Percentiles rank a stretch among this genome's conserved stretches.
phyloP scores from a whole-genome alignment of 2,329 filamentous ascomycete species.

The Tolypocladium album region DNA sequence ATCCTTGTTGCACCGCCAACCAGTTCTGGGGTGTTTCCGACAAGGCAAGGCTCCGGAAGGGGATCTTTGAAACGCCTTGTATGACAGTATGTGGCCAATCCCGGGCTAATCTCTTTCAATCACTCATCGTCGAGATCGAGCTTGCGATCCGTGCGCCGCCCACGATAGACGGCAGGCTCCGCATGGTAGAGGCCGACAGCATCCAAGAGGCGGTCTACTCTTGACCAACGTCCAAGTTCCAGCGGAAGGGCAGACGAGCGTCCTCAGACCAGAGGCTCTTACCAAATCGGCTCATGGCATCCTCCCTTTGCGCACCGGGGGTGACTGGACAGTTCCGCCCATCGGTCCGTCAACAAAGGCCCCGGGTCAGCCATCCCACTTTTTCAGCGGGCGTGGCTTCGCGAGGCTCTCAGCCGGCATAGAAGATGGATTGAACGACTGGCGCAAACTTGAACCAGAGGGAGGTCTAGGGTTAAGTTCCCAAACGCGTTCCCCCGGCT shows the following conservation, averaged over 20 bases:
- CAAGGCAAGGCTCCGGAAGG: slow-evolving; percentile 24
- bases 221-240: slow-evolving; percentile 48
- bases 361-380: slow-evolving; percentile 28
- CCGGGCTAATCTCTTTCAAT: slow-evolving; percentile 27
- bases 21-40: slow-evolving; percentile 29
- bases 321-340: slow-evolving; percentile 47
- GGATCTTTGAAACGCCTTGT: slow-evolving; percentile 20
- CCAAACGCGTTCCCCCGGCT: slow-evolving; percentile 54
- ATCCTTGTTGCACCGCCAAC: slow-evolving; percentile 23
- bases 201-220: slow-evolving; percentile 24
- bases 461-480: slow-evolving; percentile 94
- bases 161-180: slow-evolving; percentile 11
- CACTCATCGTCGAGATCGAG: slow-evolving; percentile 5
- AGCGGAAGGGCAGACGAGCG: slow-evolving; percentile 66
- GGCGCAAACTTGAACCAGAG: slow-evolving; percentile 67
- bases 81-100: slow-evolving; percentile 39
- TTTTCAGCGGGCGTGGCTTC: slow-evolving; percentile 38
- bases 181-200: slow-evolving; percentile 12
- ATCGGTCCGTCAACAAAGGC: slow-evolving; percentile 33
- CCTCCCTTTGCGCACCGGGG: slow-evolving; percentile 43
- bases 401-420: slow-evolving; percentile 28
- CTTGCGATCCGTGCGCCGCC: slow-evolving; percentile 8
- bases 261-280: slow-evolving; percentile 61
- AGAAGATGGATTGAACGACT: slow-evolving; percentile 62
- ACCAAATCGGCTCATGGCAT: slow-evolving; percentile 66